phyloP scores from a whole-genome alignment of 352 stramenopile genomes.

The Phytophthora colocasiae region DNA sequence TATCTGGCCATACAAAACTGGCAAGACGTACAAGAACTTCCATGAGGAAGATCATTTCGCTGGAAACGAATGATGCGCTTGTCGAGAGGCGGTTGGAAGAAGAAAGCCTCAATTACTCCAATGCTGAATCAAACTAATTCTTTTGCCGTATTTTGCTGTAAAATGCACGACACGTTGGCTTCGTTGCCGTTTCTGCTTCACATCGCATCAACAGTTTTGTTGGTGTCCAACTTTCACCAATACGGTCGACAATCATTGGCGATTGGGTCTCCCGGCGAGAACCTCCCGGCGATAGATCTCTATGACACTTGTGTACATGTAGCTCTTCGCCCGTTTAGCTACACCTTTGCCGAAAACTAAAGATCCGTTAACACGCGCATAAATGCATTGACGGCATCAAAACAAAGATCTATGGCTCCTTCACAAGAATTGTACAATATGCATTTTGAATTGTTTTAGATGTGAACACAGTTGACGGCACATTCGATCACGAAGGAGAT shows the following conservation, averaged over 20 bases:
- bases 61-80: not conserved
- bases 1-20: conserved; percentile 19
- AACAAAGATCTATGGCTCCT: too few relatives aligned
- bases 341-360: not conserved
- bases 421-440: not conserved
- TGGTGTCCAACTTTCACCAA: not conserved
- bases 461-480: conserved; percentile 89
- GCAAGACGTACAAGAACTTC: not conserved
- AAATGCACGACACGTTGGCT: not conserved
- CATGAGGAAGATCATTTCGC: not conserved
- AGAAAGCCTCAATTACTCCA: not conserved
- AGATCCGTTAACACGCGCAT: not conserved
- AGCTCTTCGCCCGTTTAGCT: not conserved
- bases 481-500: conserved; percentile 75
- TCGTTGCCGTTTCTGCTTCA: conserved; percentile 3
- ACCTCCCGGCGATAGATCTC: not conserved
- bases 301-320: too few relatives aligned
- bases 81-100: not conserved
- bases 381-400: too few relatives aligned
- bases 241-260: conserved; percentile 1
- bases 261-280: not conserved
- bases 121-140: not conserved
- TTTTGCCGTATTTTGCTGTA: not conserved
- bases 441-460: not conserved
- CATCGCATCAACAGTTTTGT: not conserved